A percentile compares a stretch with the other conserved stretches of the same genome.
Conservation (phyloP, 2,329 filamentous ascomycete genomes). For the Penicillium frequentans region DNA sequence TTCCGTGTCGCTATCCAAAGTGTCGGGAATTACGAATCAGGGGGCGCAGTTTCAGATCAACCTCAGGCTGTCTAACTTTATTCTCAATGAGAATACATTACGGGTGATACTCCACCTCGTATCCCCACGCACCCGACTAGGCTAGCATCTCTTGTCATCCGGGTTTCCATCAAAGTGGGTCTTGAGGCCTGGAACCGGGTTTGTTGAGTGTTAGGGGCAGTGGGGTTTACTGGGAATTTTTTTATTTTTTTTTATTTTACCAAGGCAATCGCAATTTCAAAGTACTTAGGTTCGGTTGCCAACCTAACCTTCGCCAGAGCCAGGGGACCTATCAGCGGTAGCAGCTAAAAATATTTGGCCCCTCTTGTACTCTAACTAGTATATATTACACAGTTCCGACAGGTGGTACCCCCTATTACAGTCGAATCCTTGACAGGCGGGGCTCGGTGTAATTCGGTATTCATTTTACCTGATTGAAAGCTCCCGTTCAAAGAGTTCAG, state of each 20-base stretch:
- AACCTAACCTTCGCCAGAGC: constrained; percentile 8
- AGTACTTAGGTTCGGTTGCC: constrained; percentile 11
- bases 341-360: constrained; percentile 13
- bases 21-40: constrained; percentile 2
- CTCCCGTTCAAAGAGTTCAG: not conserved
- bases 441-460: constrained; percentile 9
- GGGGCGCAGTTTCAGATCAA: constrained; percentile 16
- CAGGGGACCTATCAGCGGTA: constrained; percentile 3
- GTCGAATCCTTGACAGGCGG: constrained; percentile 11
- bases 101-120: constrained; percentile 10
- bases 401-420: constrained; percentile 6
- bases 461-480: not conserved
- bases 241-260: constrained; percentile 1
- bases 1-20: not conserved
- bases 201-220: not conserved
- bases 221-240: not conserved
- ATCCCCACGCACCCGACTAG: constrained; percentile 17
- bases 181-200: not conserved
- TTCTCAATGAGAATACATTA: constrained; percentile 4
- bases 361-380: constrained; percentile 1
- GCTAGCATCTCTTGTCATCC: constrained; percentile 2
- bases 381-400: constrained; percentile 16
- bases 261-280: constrained; percentile 19
- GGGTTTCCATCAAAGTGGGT: constrained; percentile 5
- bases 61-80: constrained; percentile 15